phyloP scores from a whole-genome alignment of 2,329 filamentous ascomycete genomes.

The Westerdykella sp. region DNA sequence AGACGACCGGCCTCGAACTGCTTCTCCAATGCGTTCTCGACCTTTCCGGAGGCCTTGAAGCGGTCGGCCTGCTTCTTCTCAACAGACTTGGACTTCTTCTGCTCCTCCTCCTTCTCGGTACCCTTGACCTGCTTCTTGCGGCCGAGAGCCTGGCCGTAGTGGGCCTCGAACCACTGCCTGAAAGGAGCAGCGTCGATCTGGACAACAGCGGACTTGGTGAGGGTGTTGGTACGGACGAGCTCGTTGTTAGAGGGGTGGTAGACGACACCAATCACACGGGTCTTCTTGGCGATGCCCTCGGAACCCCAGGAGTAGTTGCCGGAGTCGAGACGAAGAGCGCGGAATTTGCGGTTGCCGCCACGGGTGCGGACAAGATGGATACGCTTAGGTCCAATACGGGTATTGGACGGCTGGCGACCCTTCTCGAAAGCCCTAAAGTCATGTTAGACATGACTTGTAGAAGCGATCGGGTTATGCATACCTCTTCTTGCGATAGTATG shows the following conservation, averaged over 20 bases:
- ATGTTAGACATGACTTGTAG: conserved; percentile 63
- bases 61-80: conserved; percentile 95
- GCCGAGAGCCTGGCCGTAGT: conserved; percentile 90
- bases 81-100: conserved; percentile 97
- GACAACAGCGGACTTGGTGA: conserved; percentile 97
- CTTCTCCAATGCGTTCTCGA: conserved; percentile 86
- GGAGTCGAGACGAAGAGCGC: conserved; percentile 94
- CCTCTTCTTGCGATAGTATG: conserved; percentile 55
- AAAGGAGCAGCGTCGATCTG: conserved; percentile 98
- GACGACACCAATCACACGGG: conserved; percentile 94
- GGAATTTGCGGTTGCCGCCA: conserved; percentile 99
- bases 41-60: conserved; percentile 79
- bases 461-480: conserved; percentile 52
- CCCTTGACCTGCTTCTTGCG: conserved; percentile 77
- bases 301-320: conserved; percentile 99
- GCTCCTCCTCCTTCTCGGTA: conserved; percentile 62
- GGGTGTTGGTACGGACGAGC: conserved; percentile 99
- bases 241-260: conserved; percentile 99
- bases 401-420: conserved; percentile 98
- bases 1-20: conserved; percentile 99
- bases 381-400: conserved; percentile 95
- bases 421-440: conserved; percentile 98
- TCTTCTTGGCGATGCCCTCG: conserved; percentile 97
- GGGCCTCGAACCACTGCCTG: conserved; percentile 99
- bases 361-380: conserved; percentile 95